These are phyloP conservation scores for Cystobasidium sp. DNA, from an alignment of 1,284 basidiomycete genomes.

Conservation along the genomic window DNA sequence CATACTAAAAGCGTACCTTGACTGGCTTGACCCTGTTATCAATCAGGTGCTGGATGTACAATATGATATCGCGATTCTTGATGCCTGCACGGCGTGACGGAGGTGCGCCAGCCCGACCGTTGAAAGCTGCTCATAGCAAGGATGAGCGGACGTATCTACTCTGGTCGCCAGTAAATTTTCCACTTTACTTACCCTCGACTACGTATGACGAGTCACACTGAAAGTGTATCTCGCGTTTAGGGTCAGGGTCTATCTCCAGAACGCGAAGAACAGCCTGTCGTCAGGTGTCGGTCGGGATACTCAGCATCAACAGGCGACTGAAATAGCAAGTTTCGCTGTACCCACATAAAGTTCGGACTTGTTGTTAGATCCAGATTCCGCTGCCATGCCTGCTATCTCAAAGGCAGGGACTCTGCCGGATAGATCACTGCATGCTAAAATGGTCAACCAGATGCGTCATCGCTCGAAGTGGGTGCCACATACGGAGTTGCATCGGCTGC, in stretches of 20 bases:
- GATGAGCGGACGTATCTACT: background rate
- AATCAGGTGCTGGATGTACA: constrained; percentile 3
- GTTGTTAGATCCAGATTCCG: background rate
- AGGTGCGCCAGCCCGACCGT: background rate
- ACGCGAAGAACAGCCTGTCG: constrained; percentile 25
- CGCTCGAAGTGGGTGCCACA: background rate
- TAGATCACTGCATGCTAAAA: constrained; percentile 8
- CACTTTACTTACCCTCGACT: background rate
- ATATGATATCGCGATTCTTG: constrained; percentile 13
- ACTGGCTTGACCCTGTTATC: constrained; percentile 1
- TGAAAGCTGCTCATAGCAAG: background rate
- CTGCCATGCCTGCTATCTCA: background rate
- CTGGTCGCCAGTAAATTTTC: background rate
- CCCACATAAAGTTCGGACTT: constrained; percentile 30
- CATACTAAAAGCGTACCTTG: background rate
- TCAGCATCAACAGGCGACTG: too few species aligned
- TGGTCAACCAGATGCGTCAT: background rate
- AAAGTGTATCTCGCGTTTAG: constrained; percentile 8
- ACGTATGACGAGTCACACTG: constrained; percentile 10
- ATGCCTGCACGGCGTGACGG: background rate
- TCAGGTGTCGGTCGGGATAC: background rate
- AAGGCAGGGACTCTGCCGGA: constrained; percentile 17
- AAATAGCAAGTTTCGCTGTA: too few species aligned
- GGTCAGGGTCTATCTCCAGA: constrained; percentile 26
- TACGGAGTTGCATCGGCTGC: constrained; percentile 13